Base-by-base conservation (phyloP, 1,284 basidiomycete genomes). In the Sphagnurus paluster region DNA sequence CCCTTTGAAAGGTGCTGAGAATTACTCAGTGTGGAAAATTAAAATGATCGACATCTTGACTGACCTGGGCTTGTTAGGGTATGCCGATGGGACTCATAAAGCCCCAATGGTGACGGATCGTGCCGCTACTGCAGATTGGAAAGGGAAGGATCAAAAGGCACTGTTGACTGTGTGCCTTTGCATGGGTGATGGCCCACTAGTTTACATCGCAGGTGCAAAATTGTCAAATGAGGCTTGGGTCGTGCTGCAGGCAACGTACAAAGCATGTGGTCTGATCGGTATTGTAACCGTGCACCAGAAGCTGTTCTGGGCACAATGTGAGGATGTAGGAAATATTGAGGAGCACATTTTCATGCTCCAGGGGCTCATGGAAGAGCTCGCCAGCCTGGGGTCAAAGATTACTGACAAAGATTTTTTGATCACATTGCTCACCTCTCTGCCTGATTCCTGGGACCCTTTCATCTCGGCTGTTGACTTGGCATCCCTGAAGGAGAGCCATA, bases 371-470 rank as follows among this genome's bases (percentile, higher is more conserved):
- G 52, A 60, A 20, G 54, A 64, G 37, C 41, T 64, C 8, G 37
- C 36, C 5, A 39, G 30, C 1, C 50, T 62, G n/a, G 54, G 54
- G 7, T 41, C 44, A 24, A 37, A 21, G 25, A 44, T 66, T 4
- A 36, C 19, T 0, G 65, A 70, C 23, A 47, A 59, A 13, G 68
- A 71, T 11, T 71, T 71, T 37, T 44, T 56, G 1, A 64, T 64
- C 44, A 64, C 60, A 11, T 42, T 72, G 0, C 52, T 71, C 3
- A 65, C 62, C 0, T 69, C 63, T 6, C 53, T 71, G 5, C 69
- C 66, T 14, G 61, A 67, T 16, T 56, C 56, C 5, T 72, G 69
- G 68, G 59, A 71, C 32, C 46, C 48, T 5, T 71, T 67, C 40
- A 64, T 63, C 1, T 50, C 52, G 2, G 46, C 57, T 4, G 34